A percentile compares a stretch with the other conserved stretches of the same genome.
Conservation (phyloP, 1,139 yeast species). For the Kodamaea plutei region DNA sequence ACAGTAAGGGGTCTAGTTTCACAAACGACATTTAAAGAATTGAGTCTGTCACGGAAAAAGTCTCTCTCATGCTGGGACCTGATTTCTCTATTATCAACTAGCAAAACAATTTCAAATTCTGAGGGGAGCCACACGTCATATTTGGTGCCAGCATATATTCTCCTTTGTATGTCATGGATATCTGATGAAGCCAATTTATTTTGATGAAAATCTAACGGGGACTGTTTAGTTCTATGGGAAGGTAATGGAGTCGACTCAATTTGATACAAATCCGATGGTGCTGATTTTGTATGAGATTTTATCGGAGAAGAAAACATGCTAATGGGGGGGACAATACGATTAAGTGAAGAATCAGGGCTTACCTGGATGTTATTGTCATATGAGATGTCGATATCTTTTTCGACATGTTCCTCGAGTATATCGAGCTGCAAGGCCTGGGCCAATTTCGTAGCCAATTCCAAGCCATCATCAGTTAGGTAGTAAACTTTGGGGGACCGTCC, state of each 20-base stretch:
- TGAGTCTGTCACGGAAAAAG: conserved; percentile 57
- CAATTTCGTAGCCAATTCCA: conserved; percentile 56
- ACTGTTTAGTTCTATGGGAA: too few relatives aligned
- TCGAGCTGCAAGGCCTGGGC: conserved; percentile 27
- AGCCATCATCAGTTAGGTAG: conserved; percentile 71
- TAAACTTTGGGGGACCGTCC: conserved; percentile 61
- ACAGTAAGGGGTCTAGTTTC: conserved; percentile 62
- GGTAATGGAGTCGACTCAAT: background rate
- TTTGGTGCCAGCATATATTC: conserved; percentile 19
- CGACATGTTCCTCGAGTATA: conserved; percentile 23
- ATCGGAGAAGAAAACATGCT: background rate
- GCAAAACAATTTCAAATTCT: conserved; percentile 54
- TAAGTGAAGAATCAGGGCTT: conserved; percentile 19
- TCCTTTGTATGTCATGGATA: conserved; percentile 23
- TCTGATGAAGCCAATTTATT: too few relatives aligned
- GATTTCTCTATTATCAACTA: conserved; percentile 82
- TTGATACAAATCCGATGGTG: background rate
- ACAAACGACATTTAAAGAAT: conserved; percentile 44
- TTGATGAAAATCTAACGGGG: background rate
- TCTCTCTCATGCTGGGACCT: conserved; percentile 58
- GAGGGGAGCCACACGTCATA: conserved; percentile 38
- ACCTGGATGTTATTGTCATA: conserved; percentile 34
- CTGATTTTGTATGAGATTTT: too few relatives aligned
- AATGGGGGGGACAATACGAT: background rate
- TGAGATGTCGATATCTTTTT: conserved; percentile 19